These are phyloP conservation scores for Sclerotinia trifoliorum DNA, from an alignment of 2,329 filamentous ascomycete species.

Conservation along the genomic window DNA sequence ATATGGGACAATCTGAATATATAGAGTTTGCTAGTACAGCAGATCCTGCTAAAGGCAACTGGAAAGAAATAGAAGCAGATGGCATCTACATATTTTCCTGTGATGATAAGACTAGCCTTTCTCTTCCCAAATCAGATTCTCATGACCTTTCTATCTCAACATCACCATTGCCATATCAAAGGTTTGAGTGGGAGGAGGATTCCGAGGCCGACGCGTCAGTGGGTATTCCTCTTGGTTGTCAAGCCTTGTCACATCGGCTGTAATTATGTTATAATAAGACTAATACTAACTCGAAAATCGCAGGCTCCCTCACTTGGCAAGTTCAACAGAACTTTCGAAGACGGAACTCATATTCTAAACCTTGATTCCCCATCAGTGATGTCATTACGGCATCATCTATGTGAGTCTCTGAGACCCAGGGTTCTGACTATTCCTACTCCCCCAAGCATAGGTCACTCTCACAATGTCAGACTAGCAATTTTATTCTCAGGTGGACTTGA, in stretches of 20 bases:
- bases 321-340: conserved; percentile 44
- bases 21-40: conserved; percentile 71
- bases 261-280: not conserved
- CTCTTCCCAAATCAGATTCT: not conserved
- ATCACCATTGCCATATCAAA: conserved; percentile 24
- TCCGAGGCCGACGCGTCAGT: conserved; percentile 12
- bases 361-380: conserved; percentile 52
- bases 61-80: conserved; percentile 81
- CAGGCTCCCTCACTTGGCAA: conserved; percentile 30
- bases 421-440: conserved; percentile 64
- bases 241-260: not conserved
- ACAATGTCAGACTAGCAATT: conserved; percentile 64
- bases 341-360: conserved; percentile 36
- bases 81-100: conserved; percentile 61
- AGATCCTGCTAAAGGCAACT: conserved; percentile 52
- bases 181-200: conserved; percentile 24
- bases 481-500: conserved; percentile 94
- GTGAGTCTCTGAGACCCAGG: conserved; percentile 61
- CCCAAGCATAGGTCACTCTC: conserved; percentile 40
- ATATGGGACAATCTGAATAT: conserved; percentile 39
- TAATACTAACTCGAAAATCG: not conserved
- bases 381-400: conserved; percentile 54
- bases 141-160: conserved; percentile 9
- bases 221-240: not conserved
- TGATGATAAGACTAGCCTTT: conserved; percentile 5